Evolutionary conservation across 208 protist species (phyloP).

Genomic region (Wallacemonas sp.): DNA sequence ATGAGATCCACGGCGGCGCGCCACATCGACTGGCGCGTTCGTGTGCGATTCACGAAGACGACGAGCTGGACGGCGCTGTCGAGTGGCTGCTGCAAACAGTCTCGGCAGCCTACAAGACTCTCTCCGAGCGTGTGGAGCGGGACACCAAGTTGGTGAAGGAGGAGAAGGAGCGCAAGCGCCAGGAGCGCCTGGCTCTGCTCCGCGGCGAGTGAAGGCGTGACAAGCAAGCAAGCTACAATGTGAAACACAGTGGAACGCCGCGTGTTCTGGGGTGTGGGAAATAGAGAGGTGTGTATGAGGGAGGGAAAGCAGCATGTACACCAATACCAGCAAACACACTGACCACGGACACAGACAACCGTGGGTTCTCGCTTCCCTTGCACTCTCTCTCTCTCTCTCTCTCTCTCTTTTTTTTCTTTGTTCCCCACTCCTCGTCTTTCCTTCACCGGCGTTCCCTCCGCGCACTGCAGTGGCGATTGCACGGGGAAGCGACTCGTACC

Average conservation of each 20-base stretch:
- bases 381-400: no score
- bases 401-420: no score
- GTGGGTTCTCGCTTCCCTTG: no score
- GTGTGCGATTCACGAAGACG: conserved; percentile 81
- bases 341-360: no score
- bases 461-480: no score
- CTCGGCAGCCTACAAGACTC: conserved; percentile 53
- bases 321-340: no score
- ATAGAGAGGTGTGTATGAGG: no score
- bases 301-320: no score
- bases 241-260: background rate
- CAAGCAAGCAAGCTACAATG: background rate
- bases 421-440: no score
- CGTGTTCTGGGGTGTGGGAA: no score
- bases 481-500: no score
- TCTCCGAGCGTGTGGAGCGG: conserved; percentile 53
- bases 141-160: conserved; percentile 71
- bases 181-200: conserved; percentile 60
- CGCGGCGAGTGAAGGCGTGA: conserved; percentile 22
- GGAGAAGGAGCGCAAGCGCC: conserved; percentile 68
- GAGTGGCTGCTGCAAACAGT: conserved; percentile 87
- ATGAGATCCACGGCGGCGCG: conserved; percentile 40
- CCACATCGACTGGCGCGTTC: conserved; percentile 67
- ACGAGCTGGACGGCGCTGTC: conserved; percentile 68
- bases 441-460: no score